phyloP scores from a whole-genome alignment of 306 rosid genomes.

The Prunus armeniaca region DNA sequence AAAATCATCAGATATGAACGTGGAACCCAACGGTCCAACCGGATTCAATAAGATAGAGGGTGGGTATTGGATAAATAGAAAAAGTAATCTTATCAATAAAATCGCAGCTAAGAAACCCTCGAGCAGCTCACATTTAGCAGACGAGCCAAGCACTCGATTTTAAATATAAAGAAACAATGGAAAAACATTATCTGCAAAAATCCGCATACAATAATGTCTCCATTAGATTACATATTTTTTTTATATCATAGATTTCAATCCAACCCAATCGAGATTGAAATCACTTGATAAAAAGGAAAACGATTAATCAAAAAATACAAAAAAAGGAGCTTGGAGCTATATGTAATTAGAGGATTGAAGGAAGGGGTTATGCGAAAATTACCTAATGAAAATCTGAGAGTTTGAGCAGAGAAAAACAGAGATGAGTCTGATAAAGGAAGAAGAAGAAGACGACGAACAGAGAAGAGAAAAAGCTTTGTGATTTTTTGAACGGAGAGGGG shows the following conservation, averaged over 20 bases:
- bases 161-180: too few species aligned
- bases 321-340: slow-evolving; percentile 11
- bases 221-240: not conserved
- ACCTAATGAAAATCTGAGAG: slow-evolving; percentile 22
- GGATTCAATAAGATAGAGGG: slow-evolving; percentile 6
- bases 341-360: slow-evolving; percentile 2
- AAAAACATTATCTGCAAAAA: not conserved
- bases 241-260: not conserved
- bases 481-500: not conserved
- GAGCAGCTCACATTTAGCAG: slow-evolving; percentile 15
- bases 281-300: not conserved
- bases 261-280: not conserved
- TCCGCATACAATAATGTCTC: not conserved
- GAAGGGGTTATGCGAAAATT: not conserved
- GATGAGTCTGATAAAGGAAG: slow-evolving; percentile 12
- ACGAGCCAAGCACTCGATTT: not conserved
- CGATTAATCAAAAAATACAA: not conserved
- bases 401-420: not conserved
- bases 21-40: not conserved
- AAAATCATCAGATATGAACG: not conserved
- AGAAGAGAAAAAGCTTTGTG: not conserved
- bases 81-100: not conserved
- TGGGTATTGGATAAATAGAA: not conserved
- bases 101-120: not conserved
- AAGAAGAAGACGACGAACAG: slow-evolving; percentile 11